Evolutionary conservation across 768 basidiomycete species (phyloP).

Genomic region (Amanita fuliginea): DNA sequence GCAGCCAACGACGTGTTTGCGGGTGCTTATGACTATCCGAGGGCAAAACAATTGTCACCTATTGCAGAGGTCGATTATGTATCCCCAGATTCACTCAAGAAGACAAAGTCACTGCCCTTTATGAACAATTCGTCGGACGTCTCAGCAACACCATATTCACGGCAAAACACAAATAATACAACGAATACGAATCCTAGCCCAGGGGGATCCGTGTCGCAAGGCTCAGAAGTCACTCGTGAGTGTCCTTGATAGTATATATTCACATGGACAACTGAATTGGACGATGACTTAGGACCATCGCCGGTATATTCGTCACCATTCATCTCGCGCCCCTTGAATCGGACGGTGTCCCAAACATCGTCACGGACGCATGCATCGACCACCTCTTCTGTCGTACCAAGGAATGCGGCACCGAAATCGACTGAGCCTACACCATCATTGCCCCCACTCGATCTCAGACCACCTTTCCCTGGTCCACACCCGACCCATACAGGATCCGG

Average conservation of each 20-base stretch:
- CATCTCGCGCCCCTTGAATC: slow-evolving; percentile 52
- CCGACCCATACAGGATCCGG: slow-evolving; percentile 18
- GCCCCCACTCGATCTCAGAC: slow-evolving; percentile 38
- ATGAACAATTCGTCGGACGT: slow-evolving; percentile 11
- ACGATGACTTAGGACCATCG: slow-evolving; percentile 29
- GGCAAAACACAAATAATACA: slow-evolving; percentile 9
- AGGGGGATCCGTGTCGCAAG: slow-evolving; percentile 25
- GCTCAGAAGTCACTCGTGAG: slow-evolving; percentile 36
- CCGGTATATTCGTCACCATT: slow-evolving; percentile 40
- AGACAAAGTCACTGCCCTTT: slow-evolving; percentile 12
- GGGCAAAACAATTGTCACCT: slow-evolving; percentile 48
- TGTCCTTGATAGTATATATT: slow-evolving; percentile 9
- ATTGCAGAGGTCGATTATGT: slow-evolving; percentile 57
- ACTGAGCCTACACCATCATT: slow-evolving; percentile 4
- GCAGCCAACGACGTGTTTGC: slow-evolving; percentile 23
- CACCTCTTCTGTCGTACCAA: slow-evolving; percentile 17
- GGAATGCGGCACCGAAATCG: slow-evolving; percentile 5
- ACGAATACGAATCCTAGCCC: slow-evolving; percentile 15
- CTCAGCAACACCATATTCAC: slow-evolving; percentile 10
- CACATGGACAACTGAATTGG: not conserved
- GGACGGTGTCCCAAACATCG: slow-evolving; percentile 54
- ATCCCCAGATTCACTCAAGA: slow-evolving; percentile 26
- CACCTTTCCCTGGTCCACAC: slow-evolving; percentile 36
- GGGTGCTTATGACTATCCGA: slow-evolving; percentile 25
- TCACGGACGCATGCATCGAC: slow-evolving; percentile 45